Evolutionary conservation across 805 yeast genomes (phyloP), one percentile per base, ranked within the genome.

Genomic region (Candida tibetensis): DNA sequence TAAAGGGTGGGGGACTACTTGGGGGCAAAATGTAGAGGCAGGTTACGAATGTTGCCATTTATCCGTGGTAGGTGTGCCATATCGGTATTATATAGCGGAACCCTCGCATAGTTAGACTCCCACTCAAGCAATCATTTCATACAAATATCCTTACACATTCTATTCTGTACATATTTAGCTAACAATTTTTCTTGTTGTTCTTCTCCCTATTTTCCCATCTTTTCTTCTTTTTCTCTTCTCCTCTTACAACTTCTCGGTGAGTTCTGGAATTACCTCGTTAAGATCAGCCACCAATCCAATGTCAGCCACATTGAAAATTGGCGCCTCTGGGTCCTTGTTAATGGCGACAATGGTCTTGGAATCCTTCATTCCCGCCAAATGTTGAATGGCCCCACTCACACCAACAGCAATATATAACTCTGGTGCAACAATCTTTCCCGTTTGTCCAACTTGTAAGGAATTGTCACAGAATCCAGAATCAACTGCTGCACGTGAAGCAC

Each of bases 401-500:
- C 99, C 99, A 29, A 90, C 81, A 2, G 97, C 98, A 32, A 93
- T 65, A 60, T 93, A 93, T 46, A 90, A 74, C 29, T 90, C 96
- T 28, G 99, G 99, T 5, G 98, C 98, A 23, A 93, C 95, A 38
- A 90, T 90, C 63, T 93, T 93, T 52, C 99, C 99, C 7, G 99
- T 91, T 68, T 91, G 99, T 39, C 99, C 99, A 45, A 91, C 90
- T 66, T 91, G 99, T 52, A 91, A 74, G 6, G 98, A 89, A 68
- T 91, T 93, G 58, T 93, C 98, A 57, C 95, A 89, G 60, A 78
- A 89, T 0, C 97, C 98, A 31, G 95, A 75, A 64, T 91, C 99
- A 17, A 93, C 99, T 23, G 98, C 99, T 14, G 97, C 98, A 62
- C 99, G 81, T 5, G 96, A 87, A 3, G 98, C 98, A 55, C 99